Percentiles rank a stretch among this genome's conserved stretches.
phyloP scores from a whole-genome alignment of 169 alveolate genomes.

The Cryptosporidium viatorum region DNA sequence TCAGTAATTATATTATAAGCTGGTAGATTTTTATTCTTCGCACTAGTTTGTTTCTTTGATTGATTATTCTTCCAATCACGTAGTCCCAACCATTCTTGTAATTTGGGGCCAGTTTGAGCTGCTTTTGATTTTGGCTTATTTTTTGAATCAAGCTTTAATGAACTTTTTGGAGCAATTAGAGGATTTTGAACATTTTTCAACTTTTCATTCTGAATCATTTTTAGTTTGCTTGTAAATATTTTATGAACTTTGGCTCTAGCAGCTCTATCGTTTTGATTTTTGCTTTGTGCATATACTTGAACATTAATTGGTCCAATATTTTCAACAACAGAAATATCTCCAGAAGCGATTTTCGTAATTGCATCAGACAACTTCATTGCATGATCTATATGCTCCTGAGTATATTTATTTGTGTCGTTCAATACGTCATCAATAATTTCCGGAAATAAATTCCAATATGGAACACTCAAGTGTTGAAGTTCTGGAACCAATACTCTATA shows the following conservation, averaged over 20 bases:
- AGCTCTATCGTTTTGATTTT: neutral
- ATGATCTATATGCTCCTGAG: conserved; percentile 60
- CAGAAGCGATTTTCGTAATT: conserved; percentile 39
- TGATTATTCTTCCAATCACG: conserved; percentile 53
- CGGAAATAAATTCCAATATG: conserved; percentile 61
- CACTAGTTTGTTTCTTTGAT: conserved; percentile 6
- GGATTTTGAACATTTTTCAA: conserved; percentile 50
- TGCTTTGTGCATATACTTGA: conserved; percentile 17
- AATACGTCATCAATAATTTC: conserved; percentile 35
- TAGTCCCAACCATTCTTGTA: conserved; percentile 70
- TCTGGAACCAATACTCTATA: conserved; percentile 73
- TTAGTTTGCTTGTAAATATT: conserved; percentile 56
- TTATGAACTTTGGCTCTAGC: conserved; percentile 46
- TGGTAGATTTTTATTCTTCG: neutral
- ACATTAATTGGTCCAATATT: conserved; percentile 41
- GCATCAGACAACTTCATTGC: conserved; percentile 73
- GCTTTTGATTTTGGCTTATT: conserved; percentile 16
- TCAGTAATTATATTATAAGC: neutral
- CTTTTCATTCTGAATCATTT: conserved; percentile 41
- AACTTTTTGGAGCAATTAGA: conserved; percentile 32
- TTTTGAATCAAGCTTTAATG: conserved; percentile 20
- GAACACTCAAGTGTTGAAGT: conserved; percentile 71
- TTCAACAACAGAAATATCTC: conserved; percentile 63
- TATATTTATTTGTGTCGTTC: conserved; percentile 47
- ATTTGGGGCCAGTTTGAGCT: conserved; percentile 6